phyloP scores from a whole-genome alignment of 257 asterid genomes.

The Buddleja alternifolia region DNA sequence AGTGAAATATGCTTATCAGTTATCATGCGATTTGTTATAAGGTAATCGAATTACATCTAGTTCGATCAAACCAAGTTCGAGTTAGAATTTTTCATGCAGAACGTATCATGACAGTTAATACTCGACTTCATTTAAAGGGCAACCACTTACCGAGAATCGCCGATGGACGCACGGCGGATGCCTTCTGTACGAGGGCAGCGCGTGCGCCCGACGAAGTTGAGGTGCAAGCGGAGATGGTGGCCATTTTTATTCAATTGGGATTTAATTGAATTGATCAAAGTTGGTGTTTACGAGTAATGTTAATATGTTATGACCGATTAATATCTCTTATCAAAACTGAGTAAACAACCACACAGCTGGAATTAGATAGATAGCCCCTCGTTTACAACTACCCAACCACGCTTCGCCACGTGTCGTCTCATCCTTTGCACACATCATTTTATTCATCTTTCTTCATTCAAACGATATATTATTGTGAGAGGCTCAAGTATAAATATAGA shows the following conservation, averaged over 20 bases:
- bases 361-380: conserved; percentile 45
- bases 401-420: conserved; percentile 52
- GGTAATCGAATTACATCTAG: too few species aligned
- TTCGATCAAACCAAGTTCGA: too few species aligned
- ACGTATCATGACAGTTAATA: too few species aligned
- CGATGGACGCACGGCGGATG: conserved; percentile 39
- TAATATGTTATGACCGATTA: conserved; percentile 20
- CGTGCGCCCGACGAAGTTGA: conserved; percentile 55
- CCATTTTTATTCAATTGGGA: conserved; percentile 45
- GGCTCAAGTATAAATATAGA: too few species aligned
- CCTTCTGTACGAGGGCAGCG: conserved; percentile 54
- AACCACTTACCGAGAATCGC: conserved; percentile 52
- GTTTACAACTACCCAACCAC: conserved; percentile 54
- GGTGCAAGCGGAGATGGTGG: conserved; percentile 66
- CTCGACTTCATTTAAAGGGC: too few species aligned
- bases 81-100: too few species aligned
- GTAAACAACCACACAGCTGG: conserved; percentile 45
- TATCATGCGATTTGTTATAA: too few species aligned
- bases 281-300: conserved; percentile 16
- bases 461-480: too few species aligned
- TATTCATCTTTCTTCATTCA: too few species aligned
- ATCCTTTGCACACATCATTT: conserved; percentile 35
- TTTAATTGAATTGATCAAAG: conserved; percentile 1
- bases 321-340: conserved; percentile 16
- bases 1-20: too few species aligned